Conservation (phyloP, 2,329 filamentous ascomycete genomes). For the Tolypocladium tundrense region DNA sequence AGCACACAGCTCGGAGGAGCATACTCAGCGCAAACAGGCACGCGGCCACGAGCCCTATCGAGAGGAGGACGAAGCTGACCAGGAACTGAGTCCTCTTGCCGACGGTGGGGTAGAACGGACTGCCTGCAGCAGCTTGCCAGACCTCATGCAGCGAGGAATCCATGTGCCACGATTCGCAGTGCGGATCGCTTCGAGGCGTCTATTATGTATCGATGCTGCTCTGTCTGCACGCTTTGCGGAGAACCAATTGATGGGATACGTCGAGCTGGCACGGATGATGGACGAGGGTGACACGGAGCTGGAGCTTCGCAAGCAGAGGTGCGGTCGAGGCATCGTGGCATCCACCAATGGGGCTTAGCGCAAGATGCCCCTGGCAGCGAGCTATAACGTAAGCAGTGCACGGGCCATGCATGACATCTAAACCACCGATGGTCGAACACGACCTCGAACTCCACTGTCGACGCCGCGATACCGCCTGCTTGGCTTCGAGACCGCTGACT, state of each 20-base stretch:
- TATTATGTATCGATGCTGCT: neutral
- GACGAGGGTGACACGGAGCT: conserved; percentile 4
- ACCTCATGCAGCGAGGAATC: conserved; percentile 76
- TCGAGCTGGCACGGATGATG: neutral
- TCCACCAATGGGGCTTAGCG: conserved; percentile 21
- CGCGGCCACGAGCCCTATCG: conserved; percentile 61
- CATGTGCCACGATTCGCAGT: conserved; percentile 38
- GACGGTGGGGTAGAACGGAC: conserved; percentile 71
- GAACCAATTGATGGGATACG: neutral
- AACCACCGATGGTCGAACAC: neutral
- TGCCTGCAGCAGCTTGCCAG: conserved; percentile 86
- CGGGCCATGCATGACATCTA: conserved; percentile 6
- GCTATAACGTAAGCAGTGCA: conserved; percentile 21
- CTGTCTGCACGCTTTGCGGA: neutral
- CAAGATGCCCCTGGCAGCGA: neutral
- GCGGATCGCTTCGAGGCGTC: neutral
- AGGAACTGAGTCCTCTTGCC: conserved; percentile 77
- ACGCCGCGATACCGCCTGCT: neutral
- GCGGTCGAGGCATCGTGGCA: conserved; percentile 23
- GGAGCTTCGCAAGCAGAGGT: conserved; percentile 3
- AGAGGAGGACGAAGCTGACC: conserved; percentile 66
- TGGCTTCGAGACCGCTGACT: neutral
- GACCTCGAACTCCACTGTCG: neutral
- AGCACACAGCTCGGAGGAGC: conserved; percentile 11
- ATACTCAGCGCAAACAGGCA: conserved; percentile 81